Percentiles rank a stretch among this genome's conserved stretches.
Evolutionary conservation across 2,329 filamentous ascomycete species (phyloP).

Genomic region (Tolypocladium ovalisporum): DNA sequence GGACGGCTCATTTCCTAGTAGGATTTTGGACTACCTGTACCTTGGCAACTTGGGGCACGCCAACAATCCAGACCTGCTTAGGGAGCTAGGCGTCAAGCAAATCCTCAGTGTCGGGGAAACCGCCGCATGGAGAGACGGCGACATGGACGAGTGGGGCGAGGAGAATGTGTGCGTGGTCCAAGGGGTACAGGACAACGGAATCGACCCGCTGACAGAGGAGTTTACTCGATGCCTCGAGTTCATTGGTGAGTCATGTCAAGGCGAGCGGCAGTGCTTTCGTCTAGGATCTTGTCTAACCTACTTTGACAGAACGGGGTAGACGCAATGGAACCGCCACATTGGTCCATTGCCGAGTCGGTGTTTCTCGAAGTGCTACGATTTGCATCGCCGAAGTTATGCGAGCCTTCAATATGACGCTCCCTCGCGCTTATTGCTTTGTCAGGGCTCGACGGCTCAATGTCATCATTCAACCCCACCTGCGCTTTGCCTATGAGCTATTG

Average conservation of each 20-base stretch:
- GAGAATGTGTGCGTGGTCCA: constrained; percentile 75
- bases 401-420: constrained; percentile 67
- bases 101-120: constrained; percentile 89
- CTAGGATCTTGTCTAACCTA: constrained; percentile 3
- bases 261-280: not conserved
- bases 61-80: constrained; percentile 79
- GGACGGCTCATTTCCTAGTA: constrained; percentile 84
- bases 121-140: constrained; percentile 65
- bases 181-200: constrained; percentile 90
- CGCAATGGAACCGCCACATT: constrained; percentile 71
- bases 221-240: constrained; percentile 82
- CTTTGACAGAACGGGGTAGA: constrained; percentile 60
- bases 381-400: constrained; percentile 99
- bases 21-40: constrained; percentile 90
- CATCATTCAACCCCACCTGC: constrained; percentile 92
- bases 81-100: constrained; percentile 70
- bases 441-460: constrained; percentile 87
- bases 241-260: constrained; percentile 54
- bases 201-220: constrained; percentile 79
- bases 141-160: constrained; percentile 59
- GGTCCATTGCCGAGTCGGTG: constrained; percentile 92
- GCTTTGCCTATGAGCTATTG: constrained; percentile 88
- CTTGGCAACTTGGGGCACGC: constrained; percentile 87
- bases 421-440: constrained; percentile 92
- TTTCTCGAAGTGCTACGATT: constrained; percentile 90